A percentile compares a stretch with the other conserved stretches of the same genome.
phyloP scores from a whole-genome alignment of 2,329 filamentous ascomycete genomes.

The Neofusicoccum ribis region DNA sequence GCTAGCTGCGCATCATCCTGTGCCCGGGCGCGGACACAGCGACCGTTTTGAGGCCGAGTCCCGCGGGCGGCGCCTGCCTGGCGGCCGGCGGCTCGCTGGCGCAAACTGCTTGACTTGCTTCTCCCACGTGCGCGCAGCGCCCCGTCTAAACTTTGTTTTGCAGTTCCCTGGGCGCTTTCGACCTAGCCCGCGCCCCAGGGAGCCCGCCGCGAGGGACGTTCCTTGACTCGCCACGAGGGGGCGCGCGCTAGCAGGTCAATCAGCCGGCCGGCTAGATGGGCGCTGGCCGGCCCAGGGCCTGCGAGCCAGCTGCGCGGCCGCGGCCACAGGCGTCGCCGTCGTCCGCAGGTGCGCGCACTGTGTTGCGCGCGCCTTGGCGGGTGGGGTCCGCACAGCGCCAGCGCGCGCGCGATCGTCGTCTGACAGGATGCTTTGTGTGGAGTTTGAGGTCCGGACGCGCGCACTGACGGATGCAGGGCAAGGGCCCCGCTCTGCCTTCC shows the following conservation, averaged over 20 bases:
- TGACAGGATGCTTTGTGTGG: conserved; percentile 12
- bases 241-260: background rate
- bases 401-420: conserved; percentile 10
- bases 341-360: background rate
- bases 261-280: background rate
- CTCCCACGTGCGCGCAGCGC: conserved; percentile 1
- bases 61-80: background rate
- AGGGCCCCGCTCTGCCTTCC: background rate
- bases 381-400: background rate
- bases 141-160: conserved; percentile 12
- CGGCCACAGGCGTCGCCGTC: background rate
- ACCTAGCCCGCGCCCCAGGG: background rate
- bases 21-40: background rate
- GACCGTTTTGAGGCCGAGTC: conserved; percentile 6
- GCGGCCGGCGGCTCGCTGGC: conserved; percentile 6
- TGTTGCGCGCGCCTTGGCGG: background rate
- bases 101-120: conserved; percentile 14
- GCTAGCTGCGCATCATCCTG: conserved; percentile 16
- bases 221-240: background rate
- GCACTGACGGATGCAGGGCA: conserved; percentile 8
- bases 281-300: too few relatives aligned
- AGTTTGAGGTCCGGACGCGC: conserved; percentile 3
- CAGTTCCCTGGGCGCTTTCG: background rate
- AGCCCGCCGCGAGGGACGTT: background rate
- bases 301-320: background rate